Conservation (phyloP, 129 eudicot genomes). For the Ambrosia trifida region DNA sequence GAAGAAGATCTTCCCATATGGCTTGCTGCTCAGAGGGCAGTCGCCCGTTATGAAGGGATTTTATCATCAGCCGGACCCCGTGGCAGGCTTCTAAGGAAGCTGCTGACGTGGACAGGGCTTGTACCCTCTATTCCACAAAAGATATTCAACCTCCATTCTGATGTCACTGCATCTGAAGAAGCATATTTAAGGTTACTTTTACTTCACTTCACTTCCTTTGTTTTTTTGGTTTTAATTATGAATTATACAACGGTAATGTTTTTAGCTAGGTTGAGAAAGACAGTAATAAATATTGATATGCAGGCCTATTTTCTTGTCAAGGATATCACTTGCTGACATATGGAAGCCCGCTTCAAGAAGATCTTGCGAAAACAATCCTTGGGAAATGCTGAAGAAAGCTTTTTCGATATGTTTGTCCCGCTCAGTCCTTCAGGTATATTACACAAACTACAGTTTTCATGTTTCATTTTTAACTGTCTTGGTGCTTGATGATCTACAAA, state of each 20-base stretch:
- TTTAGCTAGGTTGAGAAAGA: constrained; percentile 6
- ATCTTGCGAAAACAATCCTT: constrained; percentile 72
- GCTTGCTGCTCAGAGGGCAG: constrained; percentile 96
- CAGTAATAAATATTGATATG: constrained; percentile 16
- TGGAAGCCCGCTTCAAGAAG: constrained; percentile 91
- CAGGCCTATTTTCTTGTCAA: constrained; percentile 83
- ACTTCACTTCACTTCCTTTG: not conserved
- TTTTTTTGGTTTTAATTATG: constrained; percentile 5
- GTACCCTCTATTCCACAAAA: constrained; percentile 54
- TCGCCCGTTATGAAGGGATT: constrained; percentile 86
- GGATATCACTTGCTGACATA: constrained; percentile 87
- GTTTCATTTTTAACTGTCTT: not conserved
- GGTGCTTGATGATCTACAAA: constrained; percentile 10
- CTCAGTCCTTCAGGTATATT: constrained; percentile 77
- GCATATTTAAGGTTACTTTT: constrained; percentile 51
- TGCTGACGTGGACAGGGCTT: constrained; percentile 77
- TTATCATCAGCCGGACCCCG: constrained; percentile 86
- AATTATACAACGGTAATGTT: not conserved
- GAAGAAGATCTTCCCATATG: constrained; percentile 69
- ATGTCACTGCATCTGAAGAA: constrained; percentile 55
- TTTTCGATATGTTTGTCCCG: constrained; percentile 69
- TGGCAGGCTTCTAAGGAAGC: constrained; percentile 78
- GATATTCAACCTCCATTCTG: constrained; percentile 42
- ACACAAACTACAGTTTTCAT: constrained; percentile 2
- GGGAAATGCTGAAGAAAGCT: constrained; percentile 76